Conservation (phyloP, 495 filamentous ascomycete species). For the Penicillium manginii region DNA sequence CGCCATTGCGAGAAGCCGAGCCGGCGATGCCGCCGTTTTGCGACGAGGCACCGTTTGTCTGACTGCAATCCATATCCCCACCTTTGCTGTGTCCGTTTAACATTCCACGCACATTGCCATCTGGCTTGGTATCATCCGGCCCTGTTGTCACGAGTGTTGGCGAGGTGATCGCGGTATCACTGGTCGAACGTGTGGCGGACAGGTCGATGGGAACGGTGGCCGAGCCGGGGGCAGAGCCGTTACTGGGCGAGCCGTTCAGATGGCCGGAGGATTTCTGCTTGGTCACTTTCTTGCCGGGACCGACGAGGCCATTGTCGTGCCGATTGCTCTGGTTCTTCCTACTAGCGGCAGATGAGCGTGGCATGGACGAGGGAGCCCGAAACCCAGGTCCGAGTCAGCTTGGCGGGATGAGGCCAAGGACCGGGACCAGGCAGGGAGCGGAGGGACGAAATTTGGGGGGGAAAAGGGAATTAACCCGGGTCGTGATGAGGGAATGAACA, state of each 20-base stretch:
- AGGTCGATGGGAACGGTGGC: slow-evolving; percentile 50
- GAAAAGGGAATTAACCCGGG: slow-evolving; percentile 16
- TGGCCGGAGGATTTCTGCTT: slow-evolving; percentile 68
- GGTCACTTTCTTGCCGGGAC: slow-evolving; percentile 78
- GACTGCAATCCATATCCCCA: slow-evolving; percentile 45
- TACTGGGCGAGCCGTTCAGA: slow-evolving; percentile 59
- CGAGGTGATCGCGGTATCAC: slow-evolving; percentile 42
- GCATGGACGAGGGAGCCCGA: slow-evolving; percentile 63
- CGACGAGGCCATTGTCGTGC: slow-evolving; percentile 86
- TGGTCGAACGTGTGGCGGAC: slow-evolving; percentile 44
- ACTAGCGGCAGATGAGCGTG: slow-evolving; percentile 72
- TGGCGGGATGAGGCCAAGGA: slow-evolving; percentile 57
- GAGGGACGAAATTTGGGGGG: slow-evolving; percentile 18
- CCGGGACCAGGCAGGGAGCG: slow-evolving; percentile 51
- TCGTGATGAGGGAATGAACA: slow-evolving; percentile 17
- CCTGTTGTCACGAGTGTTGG: slow-evolving; percentile 43
- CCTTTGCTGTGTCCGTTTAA: slow-evolving; percentile 47
- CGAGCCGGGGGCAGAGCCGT: slow-evolving; percentile 47
- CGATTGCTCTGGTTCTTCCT: slow-evolving; percentile 68
- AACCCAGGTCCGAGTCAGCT: slow-evolving; percentile 57
- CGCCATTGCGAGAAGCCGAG: slow-evolving; percentile 41
- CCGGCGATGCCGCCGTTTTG: slow-evolving; percentile 40
- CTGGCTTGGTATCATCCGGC: slow-evolving; percentile 37
- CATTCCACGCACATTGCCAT: slow-evolving; percentile 41
- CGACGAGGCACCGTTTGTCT: slow-evolving; percentile 39